phyloP scores from a whole-genome alignment of 306 rosid species.

The Medicago truncatula region MtrunA17r5.0-ANR NC_053048.1:42164501-42165000 shows the following conservation, averaged over 20 bases:
- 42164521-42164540: slow-evolving; percentile 3
- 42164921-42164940: slow-evolving; percentile 98
- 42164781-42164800: slow-evolving; percentile 95
- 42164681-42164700: slow-evolving; percentile 43
- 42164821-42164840: slow-evolving; percentile 79
- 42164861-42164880: slow-evolving; percentile 87
- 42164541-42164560: slow-evolving; percentile 19
- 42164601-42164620: slow-evolving; percentile 99
- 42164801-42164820: slow-evolving; percentile 94
- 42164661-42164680: slow-evolving; percentile 97
- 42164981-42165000: slow-evolving; percentile 91
- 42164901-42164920: slow-evolving; percentile 74
- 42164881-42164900: slow-evolving; percentile 91
- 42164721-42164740: slow-evolving; percentile 31
- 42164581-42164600: slow-evolving; percentile 99
- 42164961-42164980: slow-evolving; percentile 89
- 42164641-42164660: slow-evolving; percentile 90
- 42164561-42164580: slow-evolving; percentile 90
- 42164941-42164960: slow-evolving; percentile 98
- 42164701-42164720: slow-evolving; percentile 16
- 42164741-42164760: slow-evolving; percentile 30
- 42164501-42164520: background rate
- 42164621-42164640: slow-evolving; percentile 92
- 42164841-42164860: slow-evolving; percentile 75
- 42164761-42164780: slow-evolving; percentile 47